Evolutionary conservation across 1,284 basidiomycete genomes (phyloP).

Genomic region (Limonomyces culmigenus): DNA sequence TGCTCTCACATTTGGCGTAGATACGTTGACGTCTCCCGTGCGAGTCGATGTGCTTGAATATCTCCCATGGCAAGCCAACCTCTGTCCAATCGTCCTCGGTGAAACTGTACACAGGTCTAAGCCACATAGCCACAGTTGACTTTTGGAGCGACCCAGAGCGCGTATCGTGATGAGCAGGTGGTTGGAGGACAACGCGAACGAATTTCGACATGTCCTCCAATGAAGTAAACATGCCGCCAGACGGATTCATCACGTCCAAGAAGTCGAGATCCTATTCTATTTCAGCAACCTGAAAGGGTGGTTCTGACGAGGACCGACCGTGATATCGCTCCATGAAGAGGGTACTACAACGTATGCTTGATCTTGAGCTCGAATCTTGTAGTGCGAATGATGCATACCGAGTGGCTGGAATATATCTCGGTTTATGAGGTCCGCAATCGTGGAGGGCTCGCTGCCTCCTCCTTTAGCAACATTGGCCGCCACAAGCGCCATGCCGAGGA

Average conservation of each 20-base stretch:
- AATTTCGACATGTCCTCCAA: neutral
- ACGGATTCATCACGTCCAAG: slow-evolving; percentile 1
- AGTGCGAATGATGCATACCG: neutral
- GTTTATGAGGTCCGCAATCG: slow-evolving; percentile 9
- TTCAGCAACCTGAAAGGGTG: neutral
- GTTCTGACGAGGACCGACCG: neutral
- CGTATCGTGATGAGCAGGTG: neutral
- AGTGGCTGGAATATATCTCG: slow-evolving; percentile 16
- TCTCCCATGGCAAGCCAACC: neutral
- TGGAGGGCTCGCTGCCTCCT: neutral
- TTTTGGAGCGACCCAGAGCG: neutral
- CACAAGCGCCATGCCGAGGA: slow-evolving; percentile 1
- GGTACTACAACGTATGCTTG: neutral
- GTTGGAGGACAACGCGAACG: neutral
- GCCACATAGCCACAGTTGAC: neutral
- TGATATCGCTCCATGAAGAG: neutral
- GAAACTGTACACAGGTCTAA: neutral
- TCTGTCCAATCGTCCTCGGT: slow-evolving; percentile 1
- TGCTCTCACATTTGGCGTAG: neutral
- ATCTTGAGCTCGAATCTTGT: neutral
- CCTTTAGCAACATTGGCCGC: neutral
- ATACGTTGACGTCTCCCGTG: neutral
- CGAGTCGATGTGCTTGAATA: neutral
- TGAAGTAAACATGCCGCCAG: neutral
- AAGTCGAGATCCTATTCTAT: slow-evolving; percentile 1